Evolutionary conservation across 345 rosid species (phyloP), one percentile per base, ranked within the genome.

Genomic region (Sisymbrium altissimum): DNA sequence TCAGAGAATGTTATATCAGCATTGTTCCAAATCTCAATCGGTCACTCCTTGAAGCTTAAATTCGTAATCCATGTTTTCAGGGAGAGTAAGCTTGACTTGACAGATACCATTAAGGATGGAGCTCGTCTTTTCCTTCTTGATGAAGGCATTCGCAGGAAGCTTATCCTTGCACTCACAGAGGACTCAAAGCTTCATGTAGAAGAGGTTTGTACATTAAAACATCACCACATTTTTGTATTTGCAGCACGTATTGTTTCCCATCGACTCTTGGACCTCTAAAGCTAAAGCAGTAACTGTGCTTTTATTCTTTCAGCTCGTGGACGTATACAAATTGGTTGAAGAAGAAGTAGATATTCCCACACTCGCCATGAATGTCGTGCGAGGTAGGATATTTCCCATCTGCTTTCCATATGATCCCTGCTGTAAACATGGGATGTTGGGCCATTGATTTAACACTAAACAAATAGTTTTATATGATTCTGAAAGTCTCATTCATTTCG

Each of bases 161-260:
- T 94, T 68, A 85, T 94, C 69, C 88, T 91, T 74, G 98, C 98
- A 29, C 64, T 91, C 54, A 94, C 98, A 15, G 97, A 94, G 81
- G 98, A 91, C 70, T 91, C 96, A 2, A 94, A 85, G 81, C 98
- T 94, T 85, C 98, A 91, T 56, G 78, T 94, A 74, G 86, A 89
- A 84, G 98, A 94, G 98, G 97, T 54, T 78, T 17, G 18, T 52
- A 61, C 29, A 60, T 49, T 18, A 35, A 46, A 10, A 49, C 53
- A n/a, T 59, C 19, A 58, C 38, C 27, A 18, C 2, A 46, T 4
- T 66, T 23, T 61, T 19, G 46, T 65, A 33, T 35, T 4, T 48
- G 19, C 23, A 19, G 17, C n/a, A 64, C 10, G 66, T 15, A 36
- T 70, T 9, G 9, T 44, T 30, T 33, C 21, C 19, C 41, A 62